Evolutionary conservation across 1,284 basidiomycete species (phyloP).

Genomic region (Tetrapyrgos nigripes): DNA sequence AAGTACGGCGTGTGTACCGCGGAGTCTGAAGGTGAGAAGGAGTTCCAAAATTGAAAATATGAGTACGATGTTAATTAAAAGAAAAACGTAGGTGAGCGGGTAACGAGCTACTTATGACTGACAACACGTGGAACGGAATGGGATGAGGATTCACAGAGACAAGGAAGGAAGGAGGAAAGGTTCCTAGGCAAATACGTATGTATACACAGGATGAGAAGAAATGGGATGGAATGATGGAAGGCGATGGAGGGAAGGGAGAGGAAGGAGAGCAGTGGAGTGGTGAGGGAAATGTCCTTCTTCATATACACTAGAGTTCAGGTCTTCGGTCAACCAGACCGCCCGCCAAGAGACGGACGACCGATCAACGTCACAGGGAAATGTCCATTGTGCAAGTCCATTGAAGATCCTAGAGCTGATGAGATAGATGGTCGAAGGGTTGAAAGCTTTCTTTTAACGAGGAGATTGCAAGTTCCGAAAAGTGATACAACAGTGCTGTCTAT

Average conservation of each 20-base stretch:
- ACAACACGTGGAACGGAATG: not conserved
- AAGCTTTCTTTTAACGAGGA: not conserved
- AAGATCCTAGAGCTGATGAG: too few relatives aligned
- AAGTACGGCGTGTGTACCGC: too few relatives aligned
- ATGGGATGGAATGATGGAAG: not conserved
- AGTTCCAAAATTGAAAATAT: too few relatives aligned
- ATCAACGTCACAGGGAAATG: too few relatives aligned
- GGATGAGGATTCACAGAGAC: not conserved
- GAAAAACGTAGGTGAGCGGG: not conserved
- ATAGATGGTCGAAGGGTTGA: too few relatives aligned
- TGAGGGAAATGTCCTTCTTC: too few relatives aligned
- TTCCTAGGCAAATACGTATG: not conserved
- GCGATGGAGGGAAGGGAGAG: not conserved
- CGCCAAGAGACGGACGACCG: not conserved
- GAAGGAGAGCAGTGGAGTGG: too few relatives aligned
- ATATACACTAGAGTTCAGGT: not conserved
- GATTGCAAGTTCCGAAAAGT: constrained; percentile 24
- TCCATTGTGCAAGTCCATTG: too few relatives aligned
- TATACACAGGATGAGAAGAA: not conserved
- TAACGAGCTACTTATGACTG: not conserved
- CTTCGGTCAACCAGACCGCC: not conserved
- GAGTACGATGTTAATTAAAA: not conserved
- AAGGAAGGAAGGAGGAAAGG: too few relatives aligned
- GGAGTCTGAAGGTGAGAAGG: too few relatives aligned
- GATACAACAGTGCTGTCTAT: constrained; percentile 36